Percentiles rank a stretch among this genome's conserved stretches.
Conservation (phyloP, 208 protist species). For the Acanthamoeba royreba region DNA sequence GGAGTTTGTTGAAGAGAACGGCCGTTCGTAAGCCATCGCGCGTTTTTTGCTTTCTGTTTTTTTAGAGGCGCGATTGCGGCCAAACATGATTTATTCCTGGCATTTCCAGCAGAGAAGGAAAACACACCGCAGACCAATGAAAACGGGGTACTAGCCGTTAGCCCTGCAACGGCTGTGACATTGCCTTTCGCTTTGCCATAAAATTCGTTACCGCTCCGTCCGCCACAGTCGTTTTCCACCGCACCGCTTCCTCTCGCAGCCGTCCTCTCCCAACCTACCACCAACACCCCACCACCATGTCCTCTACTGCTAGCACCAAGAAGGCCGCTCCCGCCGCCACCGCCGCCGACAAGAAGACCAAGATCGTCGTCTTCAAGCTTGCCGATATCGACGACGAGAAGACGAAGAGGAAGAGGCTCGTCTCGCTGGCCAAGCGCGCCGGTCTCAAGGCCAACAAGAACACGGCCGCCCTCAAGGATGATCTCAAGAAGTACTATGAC, state of each 20-base stretch:
- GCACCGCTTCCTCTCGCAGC: too few species aligned
- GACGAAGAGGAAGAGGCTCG: slow-evolving; percentile 5
- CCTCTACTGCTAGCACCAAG: neutral
- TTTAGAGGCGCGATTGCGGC: too few species aligned
- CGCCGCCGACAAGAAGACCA: neutral
- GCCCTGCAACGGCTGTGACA: too few species aligned
- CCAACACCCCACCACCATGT: neutral
- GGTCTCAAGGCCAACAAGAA: neutral
- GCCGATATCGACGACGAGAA: neutral
- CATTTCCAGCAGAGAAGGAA: too few species aligned
- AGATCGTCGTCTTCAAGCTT: slow-evolving; percentile 24
- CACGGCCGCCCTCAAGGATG: neutral
- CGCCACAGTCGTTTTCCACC: too few species aligned
- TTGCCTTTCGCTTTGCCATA: too few species aligned
- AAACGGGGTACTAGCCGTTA: too few species aligned
- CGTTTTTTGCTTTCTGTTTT: too few species aligned
- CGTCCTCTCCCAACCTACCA: neutral
- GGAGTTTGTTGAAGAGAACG: neutral
- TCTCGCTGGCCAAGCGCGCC: slow-evolving; percentile 13
- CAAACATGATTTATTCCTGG: too few species aligned
- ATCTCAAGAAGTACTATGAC: neutral
- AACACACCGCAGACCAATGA: too few species aligned
- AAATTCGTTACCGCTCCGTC: too few species aligned
- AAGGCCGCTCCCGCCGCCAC: neutral
- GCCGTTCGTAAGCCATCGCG: neutral